Conservation (phyloP, 345 rosid species). For the Murraya koenigii region DNA sequence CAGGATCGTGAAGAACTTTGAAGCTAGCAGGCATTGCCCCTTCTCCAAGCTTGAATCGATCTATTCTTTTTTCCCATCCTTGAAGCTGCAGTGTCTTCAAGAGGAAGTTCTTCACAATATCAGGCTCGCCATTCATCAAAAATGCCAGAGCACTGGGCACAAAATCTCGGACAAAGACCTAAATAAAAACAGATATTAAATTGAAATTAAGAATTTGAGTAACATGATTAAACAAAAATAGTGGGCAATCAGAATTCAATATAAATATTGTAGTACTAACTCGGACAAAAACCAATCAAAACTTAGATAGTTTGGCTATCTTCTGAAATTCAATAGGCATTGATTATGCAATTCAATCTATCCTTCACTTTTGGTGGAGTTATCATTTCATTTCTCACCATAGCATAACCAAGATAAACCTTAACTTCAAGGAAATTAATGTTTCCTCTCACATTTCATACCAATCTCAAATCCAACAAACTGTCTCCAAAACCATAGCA, state of each 20-base stretch:
- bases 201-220: neutral
- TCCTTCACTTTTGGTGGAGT: neutral
- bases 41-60: conserved; percentile 75
- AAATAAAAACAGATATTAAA: neutral
- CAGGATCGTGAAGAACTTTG: conserved; percentile 76
- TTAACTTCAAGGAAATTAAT: neutral
- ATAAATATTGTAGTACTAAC: neutral
- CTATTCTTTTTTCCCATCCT: conserved; percentile 73
- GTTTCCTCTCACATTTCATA: neutral
- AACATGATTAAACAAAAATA: neutral
- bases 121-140: conserved; percentile 76
- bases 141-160: conserved; percentile 81
- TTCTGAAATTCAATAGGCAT: neutral
- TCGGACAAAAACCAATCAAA: neutral
- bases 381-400: neutral
- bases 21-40: conserved; percentile 86
- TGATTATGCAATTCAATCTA: neutral
- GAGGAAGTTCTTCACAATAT: conserved; percentile 70
- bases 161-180: conserved; percentile 81
- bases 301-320: neutral
- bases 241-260: neutral
- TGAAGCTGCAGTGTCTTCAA: conserved; percentile 71
- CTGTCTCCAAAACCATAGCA: neutral
- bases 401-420: neutral
- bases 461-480: neutral